Evolutionary conservation across 2,329 filamentous ascomycete species (phyloP).

Genomic region (Fusarium secorum): DNA sequence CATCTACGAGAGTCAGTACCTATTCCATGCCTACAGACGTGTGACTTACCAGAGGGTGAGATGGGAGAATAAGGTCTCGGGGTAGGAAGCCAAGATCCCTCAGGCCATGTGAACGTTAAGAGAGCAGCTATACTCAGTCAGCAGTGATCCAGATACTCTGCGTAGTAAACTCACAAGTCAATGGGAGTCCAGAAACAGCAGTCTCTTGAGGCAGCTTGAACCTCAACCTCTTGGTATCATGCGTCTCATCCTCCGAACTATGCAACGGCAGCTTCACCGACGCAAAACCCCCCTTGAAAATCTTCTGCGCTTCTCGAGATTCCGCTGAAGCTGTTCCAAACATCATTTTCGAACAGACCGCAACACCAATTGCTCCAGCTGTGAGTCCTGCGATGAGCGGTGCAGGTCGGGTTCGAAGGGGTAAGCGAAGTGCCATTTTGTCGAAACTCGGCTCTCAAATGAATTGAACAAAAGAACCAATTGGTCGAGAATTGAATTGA

Average conservation of each 20-base stretch:
- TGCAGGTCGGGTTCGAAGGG: slow-evolving; percentile 27
- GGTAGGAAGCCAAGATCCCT: slow-evolving; percentile 64
- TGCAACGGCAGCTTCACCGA: slow-evolving; percentile 60
- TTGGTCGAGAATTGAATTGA: accelerated
- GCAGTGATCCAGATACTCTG: accelerated
- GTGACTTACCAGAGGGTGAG: slow-evolving; percentile 4
- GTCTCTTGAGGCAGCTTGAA: slow-evolving; percentile 61
- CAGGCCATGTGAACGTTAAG: slow-evolving; percentile 66
- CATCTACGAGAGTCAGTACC: slow-evolving; percentile 45
- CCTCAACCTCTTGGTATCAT: slow-evolving; percentile 65
- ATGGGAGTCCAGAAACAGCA: slow-evolving; percentile 56
- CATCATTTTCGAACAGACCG: slow-evolving; percentile 33
- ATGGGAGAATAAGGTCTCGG: slow-evolving; percentile 73
- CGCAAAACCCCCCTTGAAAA: slow-evolving; percentile 49
- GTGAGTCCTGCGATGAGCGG: slow-evolving; percentile 38
- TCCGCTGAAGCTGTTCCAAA: slow-evolving; percentile 36
- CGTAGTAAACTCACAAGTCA: slow-evolving; percentile 53
- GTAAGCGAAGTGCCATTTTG: slow-evolving; percentile 24
- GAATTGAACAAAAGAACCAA: accelerated
- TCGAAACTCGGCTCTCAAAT: not conserved
- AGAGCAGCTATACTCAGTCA: slow-evolving; percentile 55
- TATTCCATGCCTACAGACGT: accelerated
- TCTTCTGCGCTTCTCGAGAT: slow-evolving; percentile 19
- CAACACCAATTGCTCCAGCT: slow-evolving; percentile 24
- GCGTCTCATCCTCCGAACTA: slow-evolving; percentile 61